phyloP scores from a whole-genome alignment of 2,329 filamentous ascomycete species.

The Rachicladosporium sp. region DNA sequence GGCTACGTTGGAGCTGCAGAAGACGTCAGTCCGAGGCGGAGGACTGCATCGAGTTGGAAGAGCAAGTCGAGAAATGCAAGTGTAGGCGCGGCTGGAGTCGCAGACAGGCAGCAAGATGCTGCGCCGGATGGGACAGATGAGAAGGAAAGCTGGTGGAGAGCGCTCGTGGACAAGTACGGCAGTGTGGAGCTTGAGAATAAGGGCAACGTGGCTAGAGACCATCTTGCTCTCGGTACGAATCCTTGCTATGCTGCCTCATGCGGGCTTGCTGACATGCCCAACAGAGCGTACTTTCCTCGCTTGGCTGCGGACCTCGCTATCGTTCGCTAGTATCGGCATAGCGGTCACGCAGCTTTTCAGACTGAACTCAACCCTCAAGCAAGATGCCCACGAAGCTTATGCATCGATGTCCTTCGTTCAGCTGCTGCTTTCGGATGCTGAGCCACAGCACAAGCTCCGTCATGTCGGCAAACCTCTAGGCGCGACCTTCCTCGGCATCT shows the following conservation, averaged over 20 bases:
- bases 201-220: conserved; percentile 70
- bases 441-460: conserved; percentile 16
- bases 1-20: conserved; percentile 13
- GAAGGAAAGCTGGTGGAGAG: conserved; percentile 39
- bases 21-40: conserved; percentile 7
- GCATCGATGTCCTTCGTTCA: conserved; percentile 4
- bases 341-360: conserved; percentile 77
- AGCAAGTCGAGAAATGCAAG: conserved; percentile 7
- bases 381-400: conserved; percentile 5
- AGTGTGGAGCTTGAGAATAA: conserved; percentile 73
- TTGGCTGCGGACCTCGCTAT: conserved; percentile 70
- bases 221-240: conserved; percentile 59
- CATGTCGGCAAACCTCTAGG: conserved; percentile 63
- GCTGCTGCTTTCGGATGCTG: conserved; percentile 4
- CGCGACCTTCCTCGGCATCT: conserved; percentile 61
- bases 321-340: conserved; percentile 72
- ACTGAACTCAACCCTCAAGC: conserved; percentile 54
- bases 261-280: conserved; percentile 4
- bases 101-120: conserved; percentile 1
- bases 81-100: not conserved
- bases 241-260: not conserved
- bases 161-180: conserved; percentile 46
- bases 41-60: conserved; percentile 8
- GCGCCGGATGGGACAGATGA: conserved; percentile 11
- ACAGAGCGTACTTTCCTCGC: conserved; percentile 73